These are phyloP conservation scores for Erigeron philadelphicus DNA, from an alignment of 140 eudicot genomes.

Conservation along the genomic window DNA sequence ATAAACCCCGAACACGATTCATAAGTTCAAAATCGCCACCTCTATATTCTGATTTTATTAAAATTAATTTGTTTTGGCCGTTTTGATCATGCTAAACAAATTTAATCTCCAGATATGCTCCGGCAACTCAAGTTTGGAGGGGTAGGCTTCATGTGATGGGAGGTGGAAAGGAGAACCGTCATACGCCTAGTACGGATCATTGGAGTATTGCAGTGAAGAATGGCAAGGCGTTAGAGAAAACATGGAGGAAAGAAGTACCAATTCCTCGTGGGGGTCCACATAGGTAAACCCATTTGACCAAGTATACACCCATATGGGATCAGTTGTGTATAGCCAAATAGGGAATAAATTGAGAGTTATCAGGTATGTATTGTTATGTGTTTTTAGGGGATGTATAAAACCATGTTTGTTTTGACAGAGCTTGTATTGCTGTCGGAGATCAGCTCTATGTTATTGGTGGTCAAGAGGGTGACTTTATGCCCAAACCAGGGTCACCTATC, in stretches of 20 bases:
- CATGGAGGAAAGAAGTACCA: conserved; percentile 75
- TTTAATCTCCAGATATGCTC: conserved; percentile 63
- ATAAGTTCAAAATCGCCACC: not conserved
- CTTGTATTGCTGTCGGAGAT: conserved; percentile 69
- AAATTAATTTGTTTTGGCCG: conserved; percentile 9
- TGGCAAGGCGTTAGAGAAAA: conserved; percentile 76
- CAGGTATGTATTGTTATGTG: not conserved
- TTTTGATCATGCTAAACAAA: not conserved
- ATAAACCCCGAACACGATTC: too few relatives aligned
- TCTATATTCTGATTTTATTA: not conserved
- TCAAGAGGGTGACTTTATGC: conserved; percentile 99
- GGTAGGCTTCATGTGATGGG: conserved; percentile 99
- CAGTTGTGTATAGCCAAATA: not conserved
- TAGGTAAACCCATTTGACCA: conserved; percentile 43
- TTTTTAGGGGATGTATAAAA: not conserved
- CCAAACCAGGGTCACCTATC: conserved; percentile 96
- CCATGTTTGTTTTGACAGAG: conserved; percentile 37
- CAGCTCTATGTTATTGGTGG: conserved; percentile 77
- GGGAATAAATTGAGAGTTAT: not conserved
- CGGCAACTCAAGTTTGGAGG: conserved; percentile 91
- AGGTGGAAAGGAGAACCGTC: conserved; percentile 81
- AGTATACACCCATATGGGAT: not conserved
- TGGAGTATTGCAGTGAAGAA: conserved; percentile 89
- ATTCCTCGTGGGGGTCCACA: conserved; percentile 99
- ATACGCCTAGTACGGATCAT: conserved; percentile 73